phyloP scores from a whole-genome alignment of 1,284 basidiomycete genomes.

The Agaricales sp. region DNA sequence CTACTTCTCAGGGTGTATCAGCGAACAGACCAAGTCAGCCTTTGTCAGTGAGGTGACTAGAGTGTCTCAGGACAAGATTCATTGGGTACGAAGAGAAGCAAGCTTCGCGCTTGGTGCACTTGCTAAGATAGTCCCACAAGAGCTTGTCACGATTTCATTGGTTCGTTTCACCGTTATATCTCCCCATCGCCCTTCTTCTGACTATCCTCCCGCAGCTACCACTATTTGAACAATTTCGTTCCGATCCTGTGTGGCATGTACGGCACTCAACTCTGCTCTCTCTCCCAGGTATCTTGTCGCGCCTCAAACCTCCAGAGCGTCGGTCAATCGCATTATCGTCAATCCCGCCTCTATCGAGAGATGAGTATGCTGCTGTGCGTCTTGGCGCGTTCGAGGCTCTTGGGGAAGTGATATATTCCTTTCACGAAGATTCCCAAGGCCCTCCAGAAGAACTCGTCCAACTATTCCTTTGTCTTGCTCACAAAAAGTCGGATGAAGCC shows the following conservation, averaged over 20 bases:
- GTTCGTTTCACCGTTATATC: no score
- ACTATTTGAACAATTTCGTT: conserved; percentile 62
- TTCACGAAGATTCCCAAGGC: conserved; percentile 54
- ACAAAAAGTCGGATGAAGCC: conserved; percentile 25
- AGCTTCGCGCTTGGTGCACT: conserved; percentile 84
- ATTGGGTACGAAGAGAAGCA: conserved; percentile 84
- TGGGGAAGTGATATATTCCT: conserved; percentile 87
- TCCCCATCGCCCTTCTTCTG: conserved; percentile 4
- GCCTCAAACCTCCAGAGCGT: conserved; percentile 46
- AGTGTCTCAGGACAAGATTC: conserved; percentile 68
- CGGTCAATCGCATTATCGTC: conserved; percentile 55
- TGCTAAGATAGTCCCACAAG: conserved; percentile 74
- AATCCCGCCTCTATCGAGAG: conserved; percentile 52
- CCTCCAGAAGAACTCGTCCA: conserved; percentile 75
- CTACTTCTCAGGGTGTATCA: conserved; percentile 40
- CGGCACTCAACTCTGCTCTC: conserved; percentile 85
- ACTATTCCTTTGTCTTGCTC: conserved; percentile 55
- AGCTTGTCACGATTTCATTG: conserved; percentile 53
- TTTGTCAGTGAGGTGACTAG: conserved; percentile 81
- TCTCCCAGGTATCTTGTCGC: conserved; percentile 70
- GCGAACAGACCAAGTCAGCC: conserved; percentile 47
- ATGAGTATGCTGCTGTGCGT: conserved; percentile 65
- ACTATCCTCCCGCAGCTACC: conserved; percentile 47
- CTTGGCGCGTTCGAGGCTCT: conserved; percentile 81
- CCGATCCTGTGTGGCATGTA: conserved; percentile 76